Evolutionary conservation across 805 yeast species (phyloP), one percentile per base, ranked within the genome.

Genomic region (Metschnikowia kunwiensis): DNA sequence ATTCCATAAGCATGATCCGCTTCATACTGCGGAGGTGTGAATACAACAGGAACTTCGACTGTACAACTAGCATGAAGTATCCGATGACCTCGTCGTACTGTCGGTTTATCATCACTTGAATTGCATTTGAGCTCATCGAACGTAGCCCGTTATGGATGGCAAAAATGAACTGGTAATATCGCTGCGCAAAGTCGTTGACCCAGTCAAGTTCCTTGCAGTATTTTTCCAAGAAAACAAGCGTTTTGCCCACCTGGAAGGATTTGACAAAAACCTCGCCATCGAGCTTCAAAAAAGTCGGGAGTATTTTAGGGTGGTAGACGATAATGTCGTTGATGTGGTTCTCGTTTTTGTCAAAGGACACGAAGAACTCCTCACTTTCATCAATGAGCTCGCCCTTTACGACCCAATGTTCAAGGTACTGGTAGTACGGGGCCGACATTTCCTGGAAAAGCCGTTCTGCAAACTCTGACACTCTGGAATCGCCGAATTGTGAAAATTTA

Each of bases 131-230:
- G 4, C 49, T 32, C 64, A 65, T 58, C 4, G 61, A 49, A 20
- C 53, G 48, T 12, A 70, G 41, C 1, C 71, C 73, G 1, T 55
- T 44, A 30, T 58, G 58, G 25, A 49, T 52, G 40, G 47, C 58
- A 52, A 53, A 57, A 4, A 67, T 49, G 24, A 57, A 43, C 7
- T 51, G 43, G 13, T 63, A 51, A 40, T 63, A 66, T 36, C 63
- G 59, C 24, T 38, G 37, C 6, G 69, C 59, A 49, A 67, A 70
- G 5, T 63, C 59, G 46, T 71, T 74, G 6, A 73, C 57, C 89
- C 93, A 86, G 25, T 70, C 70, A 18, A 77, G 60, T 47, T 86
- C 93, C 22, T 74, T 73, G 58, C 96, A 86, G 28, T 73, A 72
- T 18, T 65, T 65, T 24, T 77, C 74, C 30, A 89, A 60, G 53